These are phyloP conservation scores for Alternaria angustiovoidea DNA, from an alignment of 2,329 filamentous ascomycete genomes.

Conservation along the genomic window DNA sequence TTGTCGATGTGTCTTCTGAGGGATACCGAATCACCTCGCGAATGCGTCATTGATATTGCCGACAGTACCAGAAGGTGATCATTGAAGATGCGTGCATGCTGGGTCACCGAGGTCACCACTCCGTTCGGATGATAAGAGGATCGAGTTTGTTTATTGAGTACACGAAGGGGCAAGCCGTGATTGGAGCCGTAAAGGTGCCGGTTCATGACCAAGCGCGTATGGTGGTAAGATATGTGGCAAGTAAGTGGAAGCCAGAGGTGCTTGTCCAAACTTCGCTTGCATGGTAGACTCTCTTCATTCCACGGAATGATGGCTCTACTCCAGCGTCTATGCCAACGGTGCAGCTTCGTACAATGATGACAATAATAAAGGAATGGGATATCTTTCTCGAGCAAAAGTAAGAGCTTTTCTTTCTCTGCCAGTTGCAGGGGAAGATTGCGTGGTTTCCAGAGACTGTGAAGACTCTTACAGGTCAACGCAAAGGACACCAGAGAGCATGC, in stretches of 20 bases:
- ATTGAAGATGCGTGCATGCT: conserved; percentile 25
- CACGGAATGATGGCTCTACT: conserved; percentile 8
- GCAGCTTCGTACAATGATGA: conserved; percentile 27
- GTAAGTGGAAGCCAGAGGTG: not conserved
- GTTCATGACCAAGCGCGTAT: conserved; percentile 34
- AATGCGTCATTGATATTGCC: conserved; percentile 19
- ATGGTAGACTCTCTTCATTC: conserved; percentile 11
- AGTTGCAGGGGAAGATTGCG: not conserved
- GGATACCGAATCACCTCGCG: conserved; percentile 12
- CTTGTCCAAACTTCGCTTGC: conserved; percentile 3
- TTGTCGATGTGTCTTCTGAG: conserved; percentile 21
- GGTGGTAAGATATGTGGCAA: conserved; percentile 18
- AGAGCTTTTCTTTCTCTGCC: conserved; percentile 22
- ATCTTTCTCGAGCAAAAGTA: conserved; percentile 28
- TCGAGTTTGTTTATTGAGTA: conserved; percentile 9
- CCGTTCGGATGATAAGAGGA: not conserved
- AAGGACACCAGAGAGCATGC: conserved; percentile 16
- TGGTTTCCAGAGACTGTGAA: conserved; percentile 16
- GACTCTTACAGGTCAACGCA: conserved; percentile 25
- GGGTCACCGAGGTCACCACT: conserved; percentile 9
- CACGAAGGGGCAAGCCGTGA: conserved; percentile 21
- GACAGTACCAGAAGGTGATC: conserved; percentile 26
- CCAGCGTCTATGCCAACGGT: conserved; percentile 29
- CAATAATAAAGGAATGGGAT: conserved; percentile 25
- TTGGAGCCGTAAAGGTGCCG: conserved; percentile 25